Conservation (phyloP, 495 filamentous ascomycete genomes). For the Podospora tetraspora region DNA sequence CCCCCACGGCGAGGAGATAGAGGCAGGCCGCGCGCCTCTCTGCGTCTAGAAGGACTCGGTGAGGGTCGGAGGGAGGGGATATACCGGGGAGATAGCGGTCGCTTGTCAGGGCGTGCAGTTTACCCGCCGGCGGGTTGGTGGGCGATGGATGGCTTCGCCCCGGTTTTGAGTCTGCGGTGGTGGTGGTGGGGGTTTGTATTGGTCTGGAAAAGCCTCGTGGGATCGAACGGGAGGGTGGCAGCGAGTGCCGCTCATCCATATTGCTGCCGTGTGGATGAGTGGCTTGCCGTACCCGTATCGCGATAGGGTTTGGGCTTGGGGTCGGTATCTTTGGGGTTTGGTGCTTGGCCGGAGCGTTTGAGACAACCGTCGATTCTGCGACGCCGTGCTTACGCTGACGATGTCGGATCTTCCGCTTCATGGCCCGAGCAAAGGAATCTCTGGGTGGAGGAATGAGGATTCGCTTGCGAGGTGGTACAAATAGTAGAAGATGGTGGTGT, state of each 20-base stretch:
- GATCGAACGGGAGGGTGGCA: neutral
- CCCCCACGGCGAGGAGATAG: neutral
- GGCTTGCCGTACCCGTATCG: neutral
- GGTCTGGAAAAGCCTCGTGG: neutral
- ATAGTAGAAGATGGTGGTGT: neutral
- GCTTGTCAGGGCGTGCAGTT: neutral
- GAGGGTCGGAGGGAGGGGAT: neutral
- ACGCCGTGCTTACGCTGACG: neutral
- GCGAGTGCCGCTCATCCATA: slow-evolving; percentile 2
- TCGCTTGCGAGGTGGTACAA: neutral
- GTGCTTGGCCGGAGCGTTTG: neutral
- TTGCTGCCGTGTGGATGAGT: neutral
- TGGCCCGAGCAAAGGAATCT: neutral
- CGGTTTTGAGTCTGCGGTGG: neutral
- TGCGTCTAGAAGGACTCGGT: neutral
- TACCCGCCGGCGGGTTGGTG: neutral
- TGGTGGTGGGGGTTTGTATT: neutral
- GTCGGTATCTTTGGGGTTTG: neutral
- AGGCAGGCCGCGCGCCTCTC: neutral
- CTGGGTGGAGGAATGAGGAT: neutral
- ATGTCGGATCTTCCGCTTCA: neutral
- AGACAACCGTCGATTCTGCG: neutral
- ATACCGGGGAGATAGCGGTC: neutral
- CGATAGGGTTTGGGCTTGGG: neutral
- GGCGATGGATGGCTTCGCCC: neutral